phyloP scores from a whole-genome alignment of 2,329 filamentous ascomycete species.

The Pseudogymnoascus destructans region DNA sequence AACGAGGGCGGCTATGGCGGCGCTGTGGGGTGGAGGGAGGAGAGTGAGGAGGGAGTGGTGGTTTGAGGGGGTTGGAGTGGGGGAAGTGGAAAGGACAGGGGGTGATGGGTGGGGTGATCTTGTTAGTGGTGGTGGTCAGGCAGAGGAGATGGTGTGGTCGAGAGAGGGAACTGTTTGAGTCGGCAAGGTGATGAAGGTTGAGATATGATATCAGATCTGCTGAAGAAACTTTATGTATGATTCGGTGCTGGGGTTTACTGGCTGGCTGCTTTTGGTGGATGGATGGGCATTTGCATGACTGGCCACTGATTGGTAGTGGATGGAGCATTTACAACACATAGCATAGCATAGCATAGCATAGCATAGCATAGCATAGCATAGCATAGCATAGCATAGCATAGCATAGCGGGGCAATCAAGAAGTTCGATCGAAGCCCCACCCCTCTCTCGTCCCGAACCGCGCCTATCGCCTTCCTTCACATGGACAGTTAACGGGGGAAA shows the following conservation, averaged over 20 bases:
- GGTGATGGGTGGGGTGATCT: background rate
- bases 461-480: background rate
- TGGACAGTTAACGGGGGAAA: background rate
- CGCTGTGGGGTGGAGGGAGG: slow-evolving; percentile 61
- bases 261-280: background rate
- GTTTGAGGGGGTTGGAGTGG: slow-evolving; percentile 40
- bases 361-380: background rate
- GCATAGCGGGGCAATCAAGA: background rate
- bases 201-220: background rate
- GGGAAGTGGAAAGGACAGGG: background rate
- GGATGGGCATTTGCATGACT: background rate
- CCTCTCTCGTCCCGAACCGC: background rate
- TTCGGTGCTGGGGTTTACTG: background rate
- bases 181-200: background rate
- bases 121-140: background rate
- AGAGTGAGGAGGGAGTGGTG: slow-evolving; percentile 58
- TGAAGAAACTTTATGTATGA: background rate
- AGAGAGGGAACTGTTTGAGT: background rate
- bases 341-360: background rate
- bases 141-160: background rate
- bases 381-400: background rate
- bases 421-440: background rate
- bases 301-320: background rate
- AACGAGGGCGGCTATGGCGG: slow-evolving; percentile 62
- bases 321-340: background rate